phyloP scores from a whole-genome alignment of 2,329 filamentous ascomycete genomes.

The Chaetothyriales sp. region DNA sequence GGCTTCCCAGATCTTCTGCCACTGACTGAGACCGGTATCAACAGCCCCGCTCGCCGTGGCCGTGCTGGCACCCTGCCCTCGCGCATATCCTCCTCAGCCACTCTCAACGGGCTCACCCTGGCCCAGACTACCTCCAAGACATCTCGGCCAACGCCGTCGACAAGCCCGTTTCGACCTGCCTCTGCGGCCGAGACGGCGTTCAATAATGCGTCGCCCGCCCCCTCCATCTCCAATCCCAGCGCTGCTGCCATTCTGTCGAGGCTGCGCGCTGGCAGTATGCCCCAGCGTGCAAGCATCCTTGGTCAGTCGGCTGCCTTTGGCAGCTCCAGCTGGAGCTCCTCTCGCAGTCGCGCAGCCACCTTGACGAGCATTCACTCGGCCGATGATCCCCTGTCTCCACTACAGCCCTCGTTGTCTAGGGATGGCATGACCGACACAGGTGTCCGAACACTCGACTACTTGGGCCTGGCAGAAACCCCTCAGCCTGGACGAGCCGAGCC shows the following conservation, averaged over 20 bases:
- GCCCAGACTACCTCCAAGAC: constrained; percentile 56
- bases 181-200: constrained; percentile 23
- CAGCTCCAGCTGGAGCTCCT: constrained; percentile 64
- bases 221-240: constrained; percentile 34
- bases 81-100: constrained; percentile 66
- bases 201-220: constrained; percentile 22
- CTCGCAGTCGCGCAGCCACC: constrained; percentile 71
- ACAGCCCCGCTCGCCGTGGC: constrained; percentile 57
- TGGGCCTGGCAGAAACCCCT: constrained; percentile 85
- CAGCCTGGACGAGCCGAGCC: constrained; percentile 62
- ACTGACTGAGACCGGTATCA: constrained; percentile 49
- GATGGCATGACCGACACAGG: constrained; percentile 76
- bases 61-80: constrained; percentile 94
- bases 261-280: constrained; percentile 83
- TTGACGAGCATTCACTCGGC: constrained; percentile 77
- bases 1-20: constrained; percentile 83
- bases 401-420: constrained; percentile 70
- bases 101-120: constrained; percentile 41
- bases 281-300: constrained; percentile 62
- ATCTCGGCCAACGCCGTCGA: constrained; percentile 70
- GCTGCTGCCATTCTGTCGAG: constrained; percentile 67
- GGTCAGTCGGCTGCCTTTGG: constrained; percentile 57
- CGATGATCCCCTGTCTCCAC: constrained; percentile 75
- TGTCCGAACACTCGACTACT: constrained; percentile 85
- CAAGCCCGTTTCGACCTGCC: constrained; percentile 67